Evolutionary conservation across 805 yeast species (phyloP).

Genomic region (Lipomyces mesembrius): DNA sequence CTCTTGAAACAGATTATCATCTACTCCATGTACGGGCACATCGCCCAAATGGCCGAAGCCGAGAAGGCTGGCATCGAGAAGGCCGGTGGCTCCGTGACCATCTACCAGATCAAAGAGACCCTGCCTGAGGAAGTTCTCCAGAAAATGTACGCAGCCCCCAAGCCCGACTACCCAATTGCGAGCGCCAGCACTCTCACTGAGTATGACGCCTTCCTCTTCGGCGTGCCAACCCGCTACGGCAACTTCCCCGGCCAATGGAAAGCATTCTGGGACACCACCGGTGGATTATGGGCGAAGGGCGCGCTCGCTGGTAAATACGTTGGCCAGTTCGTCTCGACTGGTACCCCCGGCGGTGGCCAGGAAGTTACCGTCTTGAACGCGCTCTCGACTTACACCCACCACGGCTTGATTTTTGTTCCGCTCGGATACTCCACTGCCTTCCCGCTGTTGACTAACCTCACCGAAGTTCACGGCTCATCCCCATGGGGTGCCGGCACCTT

Average conservation of each 20-base stretch:
- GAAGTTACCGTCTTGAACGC: constrained; percentile 70
- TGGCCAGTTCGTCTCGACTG: constrained; percentile 73
- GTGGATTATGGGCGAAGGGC: constrained; percentile 74
- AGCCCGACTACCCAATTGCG: constrained; percentile 68
- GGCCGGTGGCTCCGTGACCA: constrained; percentile 70
- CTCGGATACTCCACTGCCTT: constrained; percentile 71
- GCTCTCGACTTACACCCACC: constrained; percentile 70
- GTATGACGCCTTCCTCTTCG: constrained; percentile 83
- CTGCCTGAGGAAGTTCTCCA: constrained; percentile 61
- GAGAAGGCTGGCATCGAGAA: constrained; percentile 69
- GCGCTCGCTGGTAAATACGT: constrained; percentile 74
- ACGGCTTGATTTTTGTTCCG: constrained; percentile 80
- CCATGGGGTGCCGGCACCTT: constrained; percentile 87
- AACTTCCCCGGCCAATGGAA: constrained; percentile 76
- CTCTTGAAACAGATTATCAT: constrained; percentile 50
- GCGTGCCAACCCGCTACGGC: constrained; percentile 87
- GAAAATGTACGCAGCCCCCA: constrained; percentile 62
- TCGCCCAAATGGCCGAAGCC: constrained; percentile 67
- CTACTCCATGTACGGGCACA: constrained; percentile 82
- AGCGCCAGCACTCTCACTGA: constrained; percentile 59
- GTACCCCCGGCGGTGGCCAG: constrained; percentile 82
- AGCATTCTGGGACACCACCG: constrained; percentile 77
- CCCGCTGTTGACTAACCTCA: constrained; percentile 57
- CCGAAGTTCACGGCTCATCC: constrained; percentile 77
- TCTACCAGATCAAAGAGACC: constrained; percentile 80